phyloP scores from a whole-genome alignment of 2,329 filamentous ascomycete species.

The Hypoxylon sp. region DNA sequence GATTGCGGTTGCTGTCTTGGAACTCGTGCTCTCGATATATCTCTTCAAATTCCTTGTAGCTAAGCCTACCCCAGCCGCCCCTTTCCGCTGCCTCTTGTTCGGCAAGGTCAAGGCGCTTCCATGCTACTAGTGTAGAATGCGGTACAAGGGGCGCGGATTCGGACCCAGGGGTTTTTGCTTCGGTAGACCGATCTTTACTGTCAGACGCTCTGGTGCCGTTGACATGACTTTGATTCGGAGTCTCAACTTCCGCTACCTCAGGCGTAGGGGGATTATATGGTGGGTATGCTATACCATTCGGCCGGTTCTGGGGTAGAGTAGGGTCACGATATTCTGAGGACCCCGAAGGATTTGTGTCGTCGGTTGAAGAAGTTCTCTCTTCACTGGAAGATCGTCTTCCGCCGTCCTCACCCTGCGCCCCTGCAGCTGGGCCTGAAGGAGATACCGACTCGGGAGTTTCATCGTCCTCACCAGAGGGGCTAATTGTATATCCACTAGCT shows the following conservation, averaged over 20 bases:
- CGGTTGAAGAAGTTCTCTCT: slow-evolving; percentile 37
- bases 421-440: slow-evolving; percentile 26
- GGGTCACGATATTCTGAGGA: slow-evolving; percentile 64
- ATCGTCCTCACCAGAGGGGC: slow-evolving; percentile 39
- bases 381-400: slow-evolving; percentile 41
- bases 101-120: slow-evolving; percentile 72
- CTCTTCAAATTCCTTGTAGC: slow-evolving; percentile 82
- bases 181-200: slow-evolving; percentile 8
- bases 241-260: not conserved
- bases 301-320: slow-evolving; percentile 78
- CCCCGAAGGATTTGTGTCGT: slow-evolving; percentile 25
- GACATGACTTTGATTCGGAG: not conserved
- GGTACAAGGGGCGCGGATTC: slow-evolving; percentile 53
- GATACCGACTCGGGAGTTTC: slow-evolving; percentile 38
- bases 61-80: slow-evolving; percentile 85
- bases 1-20: slow-evolving; percentile 72
- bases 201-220: not conserved
- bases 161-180: slow-evolving; percentile 30
- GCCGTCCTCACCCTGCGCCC: slow-evolving; percentile 17
- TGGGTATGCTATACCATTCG: slow-evolving; percentile 61
- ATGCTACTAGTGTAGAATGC: slow-evolving; percentile 60
- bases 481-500: slow-evolving; percentile 63
- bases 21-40: slow-evolving; percentile 72
- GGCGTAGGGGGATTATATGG: slow-evolving; percentile 24
- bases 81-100: slow-evolving; percentile 78